Evolutionary conservation across 1,139 yeast genomes (phyloP).

Genomic region (Taiozyma onychis): DNA sequence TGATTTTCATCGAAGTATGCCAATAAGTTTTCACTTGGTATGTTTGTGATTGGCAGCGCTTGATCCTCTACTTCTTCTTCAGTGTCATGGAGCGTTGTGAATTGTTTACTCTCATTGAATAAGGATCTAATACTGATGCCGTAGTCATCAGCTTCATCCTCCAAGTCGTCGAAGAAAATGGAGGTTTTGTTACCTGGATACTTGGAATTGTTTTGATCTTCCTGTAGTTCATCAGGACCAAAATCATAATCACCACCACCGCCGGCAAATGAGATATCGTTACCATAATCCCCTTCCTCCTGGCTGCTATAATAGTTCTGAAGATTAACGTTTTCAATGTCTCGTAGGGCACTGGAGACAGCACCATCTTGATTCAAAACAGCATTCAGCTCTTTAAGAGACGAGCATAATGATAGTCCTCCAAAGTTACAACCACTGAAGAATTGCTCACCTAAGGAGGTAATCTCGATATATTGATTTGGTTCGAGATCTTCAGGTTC

Average conservation of each 20-base stretch:
- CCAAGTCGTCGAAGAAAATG: constrained; percentile 27
- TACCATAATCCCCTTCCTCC: constrained; percentile 1
- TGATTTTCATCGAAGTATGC: constrained; percentile 73
- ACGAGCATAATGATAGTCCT: constrained; percentile 13
- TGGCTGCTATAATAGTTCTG: constrained; percentile 10
- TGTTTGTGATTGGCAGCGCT: constrained; percentile 21
- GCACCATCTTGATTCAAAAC: constrained; percentile 17
- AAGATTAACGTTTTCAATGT: constrained; percentile 13
- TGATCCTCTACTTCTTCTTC: constrained; percentile 7
- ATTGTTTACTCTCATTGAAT: constrained; percentile 21
- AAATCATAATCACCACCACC: constrained; percentile 2
- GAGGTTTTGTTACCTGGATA: constrained; percentile 22
- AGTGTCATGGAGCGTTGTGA: constrained; percentile 4
- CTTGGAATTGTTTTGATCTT: constrained; percentile 12
- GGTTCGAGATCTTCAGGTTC: constrained; percentile 19
- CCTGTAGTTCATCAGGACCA: constrained; percentile 2
- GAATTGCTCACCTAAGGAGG: constrained; percentile 5
- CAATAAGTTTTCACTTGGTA: constrained; percentile 61
- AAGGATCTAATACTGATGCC: constrained; percentile 22
- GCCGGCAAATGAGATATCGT: constrained; percentile 13
- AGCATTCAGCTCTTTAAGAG: constrained; percentile 13
- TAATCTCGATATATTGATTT: constrained; percentile 1
- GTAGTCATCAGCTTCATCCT: constrained; percentile 23
- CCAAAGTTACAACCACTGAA: constrained; percentile 3
- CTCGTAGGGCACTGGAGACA: constrained; percentile 15